Base-by-base conservation (phyloP, 345 rosid genomes). In the Fremontodendron californicum region DNA sequence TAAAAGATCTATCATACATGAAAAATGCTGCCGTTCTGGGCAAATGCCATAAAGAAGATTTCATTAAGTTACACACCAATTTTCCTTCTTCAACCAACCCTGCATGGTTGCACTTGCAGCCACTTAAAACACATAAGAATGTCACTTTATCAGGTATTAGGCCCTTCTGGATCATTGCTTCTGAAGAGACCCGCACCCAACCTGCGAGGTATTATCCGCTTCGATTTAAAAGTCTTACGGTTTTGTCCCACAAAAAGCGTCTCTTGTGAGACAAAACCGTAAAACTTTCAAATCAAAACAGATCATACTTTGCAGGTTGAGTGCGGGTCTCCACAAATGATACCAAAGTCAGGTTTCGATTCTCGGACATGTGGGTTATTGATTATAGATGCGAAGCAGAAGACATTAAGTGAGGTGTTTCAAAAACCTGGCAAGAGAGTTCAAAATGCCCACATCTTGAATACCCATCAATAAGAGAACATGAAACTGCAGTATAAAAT, bases 41-140 rank as follows among this genome's bases (percentile, higher is more conserved):
- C 77, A 74, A 65, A 88, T 83, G 78, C 87, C 87, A 65, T 85
- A 87, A 33, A 73, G n/a, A 71, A 6, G 83, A 73, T 78, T 82
- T 87, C 94, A 90, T 80, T 25, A 84, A 85, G 75, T 82, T 55
- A 45, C 86, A 88, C 76, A 86, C 65, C 29, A 65, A 29, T 66
- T 82, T 82, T 4, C 90, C 94, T 84, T 90, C 98, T 84, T 93
- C 86, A 74, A 91, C 92, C 85, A 93, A 84, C 4, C 97, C 94
- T 0, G 91, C 89, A 84, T 89, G 94, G 77, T 88, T 87, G 87
- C 98, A 91, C 15, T n/a, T n/a, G n/a, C n/a, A n/a, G n/a, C 93
- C 97, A 29, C 80, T 75, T 79, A 93, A 77, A 33, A 81, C 90
- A 74, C 91, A 89, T 79, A 91, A 80, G 82, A 92, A 82, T 23